phyloP scores from a whole-genome alignment of 305 asterid genomes.

The Solanum hybrid region DNA sequence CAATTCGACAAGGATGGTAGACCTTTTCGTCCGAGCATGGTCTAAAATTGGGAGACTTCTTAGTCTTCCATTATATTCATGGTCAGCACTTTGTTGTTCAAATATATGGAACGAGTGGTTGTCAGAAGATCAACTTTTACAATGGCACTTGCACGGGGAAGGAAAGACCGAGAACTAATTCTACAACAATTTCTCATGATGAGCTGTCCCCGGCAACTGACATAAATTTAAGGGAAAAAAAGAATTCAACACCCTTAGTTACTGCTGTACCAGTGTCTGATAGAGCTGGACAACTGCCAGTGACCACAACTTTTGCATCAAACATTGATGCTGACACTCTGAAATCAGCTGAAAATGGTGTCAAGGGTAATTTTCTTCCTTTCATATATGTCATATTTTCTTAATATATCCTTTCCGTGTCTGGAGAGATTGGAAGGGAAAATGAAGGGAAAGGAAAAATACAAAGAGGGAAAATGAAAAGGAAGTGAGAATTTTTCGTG shows the following conservation, averaged over 20 bases:
- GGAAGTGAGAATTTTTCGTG: background rate
- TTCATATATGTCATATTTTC: background rate
- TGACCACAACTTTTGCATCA: background rate
- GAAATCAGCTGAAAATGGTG: background rate
- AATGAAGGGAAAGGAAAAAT: background rate
- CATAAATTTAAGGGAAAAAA: background rate
- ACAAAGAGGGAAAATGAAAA: background rate
- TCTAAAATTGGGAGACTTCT: slow-evolving; percentile 14
- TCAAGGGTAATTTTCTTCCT: background rate
- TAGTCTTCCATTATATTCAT: slow-evolving; percentile 12
- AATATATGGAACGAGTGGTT: background rate
- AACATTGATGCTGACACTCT: background rate
- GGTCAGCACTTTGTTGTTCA: slow-evolving; percentile 14
- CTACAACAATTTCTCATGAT: background rate
- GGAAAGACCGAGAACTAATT: background rate
- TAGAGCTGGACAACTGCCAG: background rate
- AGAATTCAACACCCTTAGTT: background rate
- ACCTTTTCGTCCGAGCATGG: slow-evolving; percentile 10
- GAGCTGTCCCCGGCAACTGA: background rate
- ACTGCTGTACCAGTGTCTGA: slow-evolving; percentile 1
- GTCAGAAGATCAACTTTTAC: slow-evolving; percentile 2
- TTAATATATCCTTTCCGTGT: background rate
- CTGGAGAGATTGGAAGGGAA: background rate
- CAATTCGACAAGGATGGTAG: slow-evolving; percentile 21
- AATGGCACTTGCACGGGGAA: background rate